Conservation (phyloP, 331 rosid genomes). For the Quercus lobata region DNA sequence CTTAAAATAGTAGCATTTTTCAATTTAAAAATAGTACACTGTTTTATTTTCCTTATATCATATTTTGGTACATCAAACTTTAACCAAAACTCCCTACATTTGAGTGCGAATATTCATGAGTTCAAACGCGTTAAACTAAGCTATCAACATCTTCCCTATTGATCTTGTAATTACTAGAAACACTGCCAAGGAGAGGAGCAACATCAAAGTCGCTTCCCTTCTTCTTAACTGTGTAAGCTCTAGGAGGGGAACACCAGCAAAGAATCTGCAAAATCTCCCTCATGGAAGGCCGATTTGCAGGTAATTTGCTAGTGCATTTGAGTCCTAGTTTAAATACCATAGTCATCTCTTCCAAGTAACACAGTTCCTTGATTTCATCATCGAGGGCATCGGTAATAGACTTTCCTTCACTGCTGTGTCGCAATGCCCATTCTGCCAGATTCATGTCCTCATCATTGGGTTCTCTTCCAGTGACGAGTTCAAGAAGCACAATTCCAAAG, state of each 20-base stretch:
- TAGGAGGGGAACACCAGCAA: conserved; percentile 31
- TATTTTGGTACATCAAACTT: neutral
- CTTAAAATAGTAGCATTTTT: too few species aligned
- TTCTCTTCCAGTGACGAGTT: conserved; percentile 67
- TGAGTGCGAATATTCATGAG: neutral
- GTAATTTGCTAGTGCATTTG: conserved; percentile 58
- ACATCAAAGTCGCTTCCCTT: conserved; percentile 45
- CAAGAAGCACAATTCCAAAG: conserved; percentile 84
- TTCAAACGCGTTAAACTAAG: conserved; percentile 22
- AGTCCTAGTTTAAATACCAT: conserved; percentile 74
- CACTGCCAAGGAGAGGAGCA: conserved; percentile 51
- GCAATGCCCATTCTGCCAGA: conserved; percentile 85
- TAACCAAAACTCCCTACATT: neutral
- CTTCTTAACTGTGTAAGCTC: conserved; percentile 22
- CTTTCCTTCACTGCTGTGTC: conserved; percentile 42
- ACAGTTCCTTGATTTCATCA: conserved; percentile 48
- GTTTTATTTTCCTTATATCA: too few species aligned
- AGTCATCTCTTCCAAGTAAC: conserved; percentile 49
- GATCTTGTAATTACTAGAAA: conserved; percentile 50
- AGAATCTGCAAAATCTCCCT: conserved; percentile 67
- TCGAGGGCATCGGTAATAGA: conserved; percentile 42
- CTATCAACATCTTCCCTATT: conserved; percentile 31
- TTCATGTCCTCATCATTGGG: conserved; percentile 49
- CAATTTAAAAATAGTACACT: too few species aligned
- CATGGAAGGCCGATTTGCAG: conserved; percentile 66